These are phyloP conservation scores for Tuber borchii DNA, from an alignment of 495 filamentous ascomycete genomes.

Conservation along the genomic window DNA sequence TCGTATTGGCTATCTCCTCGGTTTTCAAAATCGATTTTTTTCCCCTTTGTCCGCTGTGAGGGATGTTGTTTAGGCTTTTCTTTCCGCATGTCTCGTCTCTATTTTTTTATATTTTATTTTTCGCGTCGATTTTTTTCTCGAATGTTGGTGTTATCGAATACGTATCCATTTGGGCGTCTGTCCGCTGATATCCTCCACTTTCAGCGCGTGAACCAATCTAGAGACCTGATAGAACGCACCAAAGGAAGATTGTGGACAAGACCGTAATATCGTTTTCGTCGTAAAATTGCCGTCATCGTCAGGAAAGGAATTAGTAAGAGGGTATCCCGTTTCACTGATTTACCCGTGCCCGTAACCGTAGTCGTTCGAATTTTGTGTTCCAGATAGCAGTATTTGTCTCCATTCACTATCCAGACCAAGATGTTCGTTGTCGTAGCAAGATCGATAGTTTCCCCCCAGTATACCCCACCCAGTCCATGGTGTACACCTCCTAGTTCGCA, in stretches of 20 bases:
- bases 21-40: background rate
- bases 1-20: background rate
- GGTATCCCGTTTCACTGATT: background rate
- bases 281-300: conserved; percentile 10
- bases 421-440: conserved; percentile 8
- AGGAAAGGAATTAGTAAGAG: conserved; percentile 1
- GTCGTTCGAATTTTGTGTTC: background rate
- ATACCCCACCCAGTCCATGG: conserved; percentile 10
- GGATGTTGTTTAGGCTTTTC: background rate
- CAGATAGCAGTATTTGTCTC: background rate
- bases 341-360: background rate
- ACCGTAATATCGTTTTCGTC: conserved; percentile 13
- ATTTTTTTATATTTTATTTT: conserved; percentile 5
- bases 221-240: background rate
- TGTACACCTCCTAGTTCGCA: background rate
- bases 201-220: background rate
- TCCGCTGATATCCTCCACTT: conserved; percentile 6
- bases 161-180: conserved; percentile 9
- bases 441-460: conserved; percentile 13
- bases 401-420: conserved; percentile 2
- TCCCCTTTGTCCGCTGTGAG: background rate
- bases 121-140: conserved; percentile 14
- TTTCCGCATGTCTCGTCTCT: conserved; percentile 23
- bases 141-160: conserved; percentile 9
- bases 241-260: conserved; percentile 4